Base-by-base conservation (phyloP, 371 early-diverging fungal species). In the Batrachochytrium dendrobatidis region DNA sequence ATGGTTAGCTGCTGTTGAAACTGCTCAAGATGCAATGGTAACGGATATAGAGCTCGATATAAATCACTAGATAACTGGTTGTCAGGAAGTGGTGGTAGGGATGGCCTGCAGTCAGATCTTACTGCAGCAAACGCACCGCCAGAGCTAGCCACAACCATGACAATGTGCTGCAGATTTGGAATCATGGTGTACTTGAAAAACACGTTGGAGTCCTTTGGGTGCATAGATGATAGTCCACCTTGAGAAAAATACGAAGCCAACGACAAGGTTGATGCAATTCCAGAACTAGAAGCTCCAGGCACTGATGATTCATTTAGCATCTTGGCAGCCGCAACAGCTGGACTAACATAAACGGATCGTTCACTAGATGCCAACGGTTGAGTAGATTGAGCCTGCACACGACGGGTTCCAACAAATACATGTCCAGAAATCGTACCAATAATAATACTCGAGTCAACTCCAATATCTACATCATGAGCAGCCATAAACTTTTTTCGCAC, bases 361-460 rank as follows among this genome's bases (percentile, higher is more conserved):
- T 24, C 51, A 17, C 32, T 51, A 3, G 28, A 28, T 17, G 51
- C 51, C 24, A 24, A 5, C 15, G 39, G 39, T n/a, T 39, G 39
- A 12, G 39, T n/a, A n/a, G 39, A n/a, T n/a, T 22, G 29, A n/a
- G 49, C 49, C 6, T 24, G 20, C 3, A 17, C 28, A 44, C 43
- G 65, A 64, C 65, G 35, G 17, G 45, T 46, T 30, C 72, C 76
- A 5, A 62, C 17, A 56, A 60, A 76, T 10, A 68, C 74, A 60
- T 68, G 69, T 1, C 77, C 72, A 29, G 52, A 53, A 6, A 55
- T 56, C n/a, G 77, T 76, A 1, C 45, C 18, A 29, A 76, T 56
- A 24, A 76, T 32, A 10, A 76, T 33, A n/a, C 61, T 62, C 4
- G 67, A 67, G 53, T 76, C 73, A 44, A 73, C 66, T 17, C 74